These are phyloP conservation scores for Termitomyces sp. DNA, from an alignment of 768 basidiomycete species.

Conservation along the genomic window DNA sequence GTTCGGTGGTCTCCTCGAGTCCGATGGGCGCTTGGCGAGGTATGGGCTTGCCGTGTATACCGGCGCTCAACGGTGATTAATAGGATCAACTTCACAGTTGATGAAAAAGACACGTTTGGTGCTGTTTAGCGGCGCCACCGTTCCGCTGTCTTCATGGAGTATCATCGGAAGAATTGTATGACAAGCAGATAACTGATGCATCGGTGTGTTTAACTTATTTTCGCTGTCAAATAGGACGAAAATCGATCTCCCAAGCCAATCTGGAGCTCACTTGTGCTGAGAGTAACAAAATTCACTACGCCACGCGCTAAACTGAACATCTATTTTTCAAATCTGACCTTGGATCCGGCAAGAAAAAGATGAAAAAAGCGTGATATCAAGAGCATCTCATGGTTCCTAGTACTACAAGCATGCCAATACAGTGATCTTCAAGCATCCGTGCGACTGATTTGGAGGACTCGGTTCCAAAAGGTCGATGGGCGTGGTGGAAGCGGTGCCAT, in stretches of 20 bases:
- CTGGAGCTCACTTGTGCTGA: not conserved
- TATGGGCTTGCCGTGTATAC: not conserved
- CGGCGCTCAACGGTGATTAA: not conserved
- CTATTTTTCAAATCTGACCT: not conserved
- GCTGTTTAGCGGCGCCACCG: not conserved
- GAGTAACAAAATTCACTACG: not conserved
- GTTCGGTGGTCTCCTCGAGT: not conserved
- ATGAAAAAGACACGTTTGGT: not conserved
- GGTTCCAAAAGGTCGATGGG: not conserved
- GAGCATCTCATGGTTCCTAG: not conserved
- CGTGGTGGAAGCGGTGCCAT: not conserved
- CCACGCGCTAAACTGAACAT: not conserved
- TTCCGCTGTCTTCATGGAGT: not conserved
- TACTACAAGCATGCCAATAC: not conserved
- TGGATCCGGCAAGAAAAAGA: not conserved
- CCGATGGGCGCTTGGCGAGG: not conserved
- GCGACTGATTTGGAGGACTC: not conserved
- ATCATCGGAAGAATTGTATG: slow-evolving; percentile 7
- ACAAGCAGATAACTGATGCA: not conserved
- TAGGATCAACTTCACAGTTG: too few relatives aligned
- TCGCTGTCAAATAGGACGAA: not conserved
- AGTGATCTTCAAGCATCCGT: not conserved
- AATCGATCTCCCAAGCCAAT: not conserved
- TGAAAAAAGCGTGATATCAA: too few relatives aligned
- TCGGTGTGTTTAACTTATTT: not conserved